Percentiles rank a stretch among this genome's conserved stretches.
Conservation (phyloP, 1,284 basidiomycete species). For the Fomitopsis betulina region DNA sequence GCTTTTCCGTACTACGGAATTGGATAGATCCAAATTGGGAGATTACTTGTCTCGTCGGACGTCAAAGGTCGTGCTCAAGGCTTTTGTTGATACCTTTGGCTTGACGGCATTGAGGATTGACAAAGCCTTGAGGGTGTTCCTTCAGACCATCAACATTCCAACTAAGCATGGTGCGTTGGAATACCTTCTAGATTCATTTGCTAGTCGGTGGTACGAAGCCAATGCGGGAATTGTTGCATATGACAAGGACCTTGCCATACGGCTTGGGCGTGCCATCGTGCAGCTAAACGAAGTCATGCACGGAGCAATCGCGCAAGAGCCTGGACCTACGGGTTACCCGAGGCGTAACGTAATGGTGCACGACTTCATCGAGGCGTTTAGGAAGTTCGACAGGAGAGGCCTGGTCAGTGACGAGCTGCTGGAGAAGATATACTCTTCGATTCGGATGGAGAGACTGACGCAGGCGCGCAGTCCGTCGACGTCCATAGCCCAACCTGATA, state of each 20-base stretch:
- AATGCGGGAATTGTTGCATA: slow-evolving; percentile 77
- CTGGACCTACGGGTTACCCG: slow-evolving; percentile 58
- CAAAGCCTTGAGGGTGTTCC: slow-evolving; percentile 83
- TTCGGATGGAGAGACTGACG: slow-evolving; percentile 66
- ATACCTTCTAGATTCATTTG: slow-evolving; percentile 80
- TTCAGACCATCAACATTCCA: slow-evolving; percentile 78
- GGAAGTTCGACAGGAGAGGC: slow-evolving; percentile 63
- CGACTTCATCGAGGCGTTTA: slow-evolving; percentile 79
- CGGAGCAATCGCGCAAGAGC: slow-evolving; percentile 54
- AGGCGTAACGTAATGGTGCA: slow-evolving; percentile 63
- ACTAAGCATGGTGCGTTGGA: slow-evolving; percentile 52
- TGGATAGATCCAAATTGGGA: slow-evolving; percentile 83
- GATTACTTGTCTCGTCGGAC: slow-evolving; percentile 73
- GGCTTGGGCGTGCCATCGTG: slow-evolving; percentile 81
- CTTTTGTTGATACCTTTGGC: slow-evolving; percentile 85
- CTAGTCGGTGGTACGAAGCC: slow-evolving; percentile 85
- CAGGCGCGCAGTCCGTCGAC: slow-evolving; percentile 54
- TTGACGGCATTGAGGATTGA: slow-evolving; percentile 83
- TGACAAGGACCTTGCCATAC: slow-evolving; percentile 72
- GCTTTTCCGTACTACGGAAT: slow-evolving; percentile 80
- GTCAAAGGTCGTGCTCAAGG: slow-evolving; percentile 71
- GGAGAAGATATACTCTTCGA: slow-evolving; percentile 72
- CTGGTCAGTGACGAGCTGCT: slow-evolving; percentile 73
- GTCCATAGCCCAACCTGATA: slow-evolving; percentile 39
- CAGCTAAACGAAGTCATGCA: slow-evolving; percentile 83